phyloP scores from a whole-genome alignment of 257 asterid species.

The Gynochthodes officinalis region DNA sequence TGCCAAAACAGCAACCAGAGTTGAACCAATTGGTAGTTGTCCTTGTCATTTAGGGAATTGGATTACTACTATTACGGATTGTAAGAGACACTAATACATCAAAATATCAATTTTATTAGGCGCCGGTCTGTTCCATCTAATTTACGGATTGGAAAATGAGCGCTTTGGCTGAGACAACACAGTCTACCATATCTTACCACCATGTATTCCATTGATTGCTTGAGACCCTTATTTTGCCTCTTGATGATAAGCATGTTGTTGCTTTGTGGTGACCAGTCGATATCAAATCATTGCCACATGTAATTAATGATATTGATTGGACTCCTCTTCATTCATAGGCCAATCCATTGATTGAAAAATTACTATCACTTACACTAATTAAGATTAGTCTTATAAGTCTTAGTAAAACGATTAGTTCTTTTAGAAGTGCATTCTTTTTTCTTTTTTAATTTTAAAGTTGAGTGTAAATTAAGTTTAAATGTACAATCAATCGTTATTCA shows the following conservation, averaged over 20 bases:
- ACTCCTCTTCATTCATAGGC: not conserved
- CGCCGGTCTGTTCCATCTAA: constrained; percentile 8
- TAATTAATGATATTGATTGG: not conserved
- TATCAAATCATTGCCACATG: constrained; percentile 3
- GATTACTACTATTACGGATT: not conserved
- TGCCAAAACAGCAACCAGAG: not conserved
- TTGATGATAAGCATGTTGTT: not conserved
- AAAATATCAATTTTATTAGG: not conserved
- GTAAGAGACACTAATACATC: not conserved
- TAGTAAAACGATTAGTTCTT: too few species aligned
- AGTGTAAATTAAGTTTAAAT: too few species aligned
- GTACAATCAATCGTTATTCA: too few species aligned
- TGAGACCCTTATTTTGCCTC: not conserved
- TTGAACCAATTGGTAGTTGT: not conserved
- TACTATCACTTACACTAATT: not conserved
- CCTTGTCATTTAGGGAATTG: not conserved
- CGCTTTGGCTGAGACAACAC: not conserved
- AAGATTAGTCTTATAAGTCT: too few species aligned
- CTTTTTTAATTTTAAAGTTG: too few species aligned
- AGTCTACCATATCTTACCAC: not conserved
- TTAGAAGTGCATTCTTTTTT: too few species aligned
- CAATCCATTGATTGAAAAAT: not conserved
- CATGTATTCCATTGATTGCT: too few species aligned
- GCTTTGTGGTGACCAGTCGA: not conserved
- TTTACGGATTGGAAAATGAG: not conserved